phyloP scores from a whole-genome alignment of 2,329 filamentous ascomycete species.

The Xylaria sp. region DNA sequence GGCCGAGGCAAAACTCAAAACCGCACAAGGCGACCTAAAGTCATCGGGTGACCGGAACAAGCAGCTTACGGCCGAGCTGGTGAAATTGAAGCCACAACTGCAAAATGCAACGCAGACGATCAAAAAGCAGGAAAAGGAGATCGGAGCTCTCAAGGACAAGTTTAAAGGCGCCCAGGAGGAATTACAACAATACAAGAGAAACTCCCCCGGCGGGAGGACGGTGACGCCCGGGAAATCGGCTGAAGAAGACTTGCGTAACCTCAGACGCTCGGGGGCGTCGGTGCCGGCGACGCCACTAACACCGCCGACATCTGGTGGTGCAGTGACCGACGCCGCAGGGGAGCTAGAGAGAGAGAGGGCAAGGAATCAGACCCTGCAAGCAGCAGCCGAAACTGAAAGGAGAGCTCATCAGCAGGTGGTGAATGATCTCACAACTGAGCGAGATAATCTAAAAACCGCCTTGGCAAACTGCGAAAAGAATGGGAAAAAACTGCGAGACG shows the following conservation, averaged over 20 bases:
- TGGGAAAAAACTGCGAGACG: constrained; percentile 4
- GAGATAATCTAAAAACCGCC: constrained; percentile 8
- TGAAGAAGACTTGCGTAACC: neutral
- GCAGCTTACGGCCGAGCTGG: constrained; percentile 1
- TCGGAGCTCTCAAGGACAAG: neutral
- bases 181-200: neutral
- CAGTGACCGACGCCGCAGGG: neutral
- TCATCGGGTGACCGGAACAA: neutral
- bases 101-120: neutral
- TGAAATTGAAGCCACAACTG: neutral
- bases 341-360: constrained; percentile 9
- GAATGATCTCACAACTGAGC: neutral
- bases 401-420: neutral
- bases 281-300: no score
- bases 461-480: neutral
- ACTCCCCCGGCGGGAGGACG: neutral
- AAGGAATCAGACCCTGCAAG: constrained; percentile 1
- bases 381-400: neutral
- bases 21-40: neutral
- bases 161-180: neutral
- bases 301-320: neutral
- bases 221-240: neutral
- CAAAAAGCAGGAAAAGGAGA: neutral
- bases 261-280: neutral
- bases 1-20: neutral